Percentiles rank a stretch among this genome's conserved stretches.
phyloP scores from a whole-genome alignment of 768 basidiomycete genomes.

The Mycena polygramma region DNA sequence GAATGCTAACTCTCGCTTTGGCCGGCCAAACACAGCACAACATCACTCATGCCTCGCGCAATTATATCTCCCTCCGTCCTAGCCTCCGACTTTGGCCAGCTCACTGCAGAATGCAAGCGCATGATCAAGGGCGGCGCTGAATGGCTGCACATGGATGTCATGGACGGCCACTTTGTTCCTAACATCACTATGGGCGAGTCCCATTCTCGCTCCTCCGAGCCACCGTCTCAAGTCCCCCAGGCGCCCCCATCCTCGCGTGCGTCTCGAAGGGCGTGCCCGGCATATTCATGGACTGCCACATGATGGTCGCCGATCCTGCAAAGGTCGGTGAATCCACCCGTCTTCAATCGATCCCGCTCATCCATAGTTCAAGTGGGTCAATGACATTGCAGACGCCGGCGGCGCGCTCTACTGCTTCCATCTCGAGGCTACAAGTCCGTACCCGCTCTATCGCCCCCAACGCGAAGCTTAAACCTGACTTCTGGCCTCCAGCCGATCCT shows the following conservation, averaged over 20 bases:
- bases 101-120: slow-evolving; percentile 94
- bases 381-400: slow-evolving; percentile 95
- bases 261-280: slow-evolving; percentile 90
- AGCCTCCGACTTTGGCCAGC: slow-evolving; percentile 96
- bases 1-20: not conserved
- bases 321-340: slow-evolving; percentile 61
- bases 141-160: slow-evolving; percentile 88
- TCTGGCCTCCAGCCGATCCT: slow-evolving; percentile 65
- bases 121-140: slow-evolving; percentile 97
- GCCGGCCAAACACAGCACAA: not conserved
- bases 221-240: slow-evolving; percentile 53
- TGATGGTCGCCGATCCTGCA: slow-evolving; percentile 98
- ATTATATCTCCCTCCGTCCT: slow-evolving; percentile 98
- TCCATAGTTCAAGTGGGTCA: slow-evolving; percentile 80
- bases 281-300: slow-evolving; percentile 99
- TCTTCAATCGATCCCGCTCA: slow-evolving; percentile 2
- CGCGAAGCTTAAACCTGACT: not conserved
- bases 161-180: slow-evolving; percentile 99
- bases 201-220: slow-evolving; percentile 4
- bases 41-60: slow-evolving; percentile 55
- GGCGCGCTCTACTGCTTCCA: slow-evolving; percentile 98
- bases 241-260: slow-evolving; percentile 89
- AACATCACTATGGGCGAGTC: slow-evolving; percentile 96
- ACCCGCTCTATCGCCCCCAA: slow-evolving; percentile 23
- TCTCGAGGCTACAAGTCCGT: slow-evolving; percentile 87